Conservation (phyloP, 2,329 filamentous ascomycete species). For the Cladosporium sp. region DNA sequence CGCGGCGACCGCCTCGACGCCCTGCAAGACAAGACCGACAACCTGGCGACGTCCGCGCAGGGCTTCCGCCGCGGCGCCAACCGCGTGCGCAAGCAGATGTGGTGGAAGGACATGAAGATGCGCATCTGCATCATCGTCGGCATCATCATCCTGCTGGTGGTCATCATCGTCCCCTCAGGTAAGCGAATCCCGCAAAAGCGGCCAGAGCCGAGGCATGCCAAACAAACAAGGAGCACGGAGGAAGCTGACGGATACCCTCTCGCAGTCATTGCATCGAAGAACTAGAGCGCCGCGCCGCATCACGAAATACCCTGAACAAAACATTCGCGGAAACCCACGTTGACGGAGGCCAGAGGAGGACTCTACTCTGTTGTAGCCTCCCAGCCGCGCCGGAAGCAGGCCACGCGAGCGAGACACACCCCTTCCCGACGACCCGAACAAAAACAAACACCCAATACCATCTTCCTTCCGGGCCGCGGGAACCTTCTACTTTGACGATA, state of each 20-base stretch:
- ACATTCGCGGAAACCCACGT: background rate
- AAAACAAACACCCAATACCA: background rate
- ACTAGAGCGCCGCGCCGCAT: conserved; percentile 2
- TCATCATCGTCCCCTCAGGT: conserved; percentile 94
- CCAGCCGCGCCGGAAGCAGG: too few species aligned
- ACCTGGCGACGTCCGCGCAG: conserved; percentile 85
- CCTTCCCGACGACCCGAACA: background rate
- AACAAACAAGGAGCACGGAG: background rate
- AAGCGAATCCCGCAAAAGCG: conserved; percentile 23
- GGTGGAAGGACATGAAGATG: conserved; percentile 99
- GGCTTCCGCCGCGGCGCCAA: conserved; percentile 96
- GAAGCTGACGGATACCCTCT: background rate
- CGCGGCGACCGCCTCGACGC: conserved; percentile 84
- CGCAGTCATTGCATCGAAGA: conserved; percentile 13
- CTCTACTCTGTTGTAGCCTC: too few species aligned
- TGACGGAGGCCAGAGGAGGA: background rate
- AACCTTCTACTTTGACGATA: conserved; percentile 8
- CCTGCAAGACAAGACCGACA: conserved; percentile 88
- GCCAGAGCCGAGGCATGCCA: background rate
- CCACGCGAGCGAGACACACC: too few species aligned
- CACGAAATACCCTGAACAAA: conserved; percentile 5
- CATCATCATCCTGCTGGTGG: conserved; percentile 81
- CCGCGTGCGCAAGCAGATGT: conserved; percentile 89
- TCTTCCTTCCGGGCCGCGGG: background rate
- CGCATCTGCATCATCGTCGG: conserved; percentile 89